Evolutionary conservation across 129 eudicot genomes (phyloP), one percentile per base, ranked within the genome.

Genomic region (Flaveria robusta): DNA sequence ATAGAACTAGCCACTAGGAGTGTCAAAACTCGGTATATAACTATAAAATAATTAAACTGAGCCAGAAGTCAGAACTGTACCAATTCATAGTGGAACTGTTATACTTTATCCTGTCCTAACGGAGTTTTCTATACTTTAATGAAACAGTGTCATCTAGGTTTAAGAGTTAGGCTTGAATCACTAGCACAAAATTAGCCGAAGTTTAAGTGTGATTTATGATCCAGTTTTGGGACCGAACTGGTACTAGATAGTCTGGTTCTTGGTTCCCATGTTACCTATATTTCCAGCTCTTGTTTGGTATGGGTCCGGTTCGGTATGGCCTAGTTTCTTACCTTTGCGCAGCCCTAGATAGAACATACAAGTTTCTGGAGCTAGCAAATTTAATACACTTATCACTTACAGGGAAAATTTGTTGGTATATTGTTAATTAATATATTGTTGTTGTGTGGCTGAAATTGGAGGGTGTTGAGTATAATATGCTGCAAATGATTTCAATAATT

Each of bases 321-420:
- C n/a, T 1, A 14, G 9, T 60, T 60, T 23, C 4, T 60, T 56
- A 56, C 1, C 3, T 0, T 56, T 11, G 39, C 37, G 26, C 18
- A 4, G 9, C 20, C 67, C 42, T 29, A 62, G 41, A 59, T 62
- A 62, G 67, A 62, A 29, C 23, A 49, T 14, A 29, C 26, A 51
- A 71, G 46, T 51, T 56, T 51, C 64, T 51, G 47, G 46, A 50
- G 29, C 75, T 71, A 71, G 59, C 46, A 70, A 23, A 46, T 47
- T 7, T 70, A 70, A 23, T 47, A 10, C 18, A 70, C 18, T 49
- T 43, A 26, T 70, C 34, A 49, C 45, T 49, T 71, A 19, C 7
- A 9, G 65, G 29, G 65, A 18, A 10, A 31, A 0, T 51, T 29
- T 22, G 26, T 68, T 20, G 11, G 45, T 26, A 16, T 70, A 70